A percentile compares a stretch with the other conserved stretches of the same genome.
Conservation (phyloP, 1,284 basidiomycete species). For the Tylopilus sp. region DNA sequence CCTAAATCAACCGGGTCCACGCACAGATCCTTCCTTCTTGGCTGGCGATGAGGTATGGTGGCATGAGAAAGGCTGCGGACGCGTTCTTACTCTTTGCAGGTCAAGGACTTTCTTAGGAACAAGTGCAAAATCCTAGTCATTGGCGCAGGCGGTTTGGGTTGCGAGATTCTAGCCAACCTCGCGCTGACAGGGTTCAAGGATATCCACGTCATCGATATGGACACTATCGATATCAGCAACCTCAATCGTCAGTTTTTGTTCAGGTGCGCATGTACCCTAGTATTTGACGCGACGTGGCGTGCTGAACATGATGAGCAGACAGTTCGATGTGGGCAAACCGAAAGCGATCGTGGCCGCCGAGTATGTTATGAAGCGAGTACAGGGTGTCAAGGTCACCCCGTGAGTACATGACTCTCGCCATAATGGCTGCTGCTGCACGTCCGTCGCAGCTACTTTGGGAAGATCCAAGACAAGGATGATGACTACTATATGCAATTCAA, state of each 20-base stretch:
- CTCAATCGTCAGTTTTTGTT: constrained; percentile 98
- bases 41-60: constrained; percentile 65
- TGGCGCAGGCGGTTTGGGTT: constrained; percentile 92
- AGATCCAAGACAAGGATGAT: constrained; percentile 97
- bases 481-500: constrained; percentile 98
- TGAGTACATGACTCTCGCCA: constrained; percentile 40
- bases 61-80: constrained; percentile 7
- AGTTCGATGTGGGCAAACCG: constrained; percentile 88
- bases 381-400: constrained; percentile 93
- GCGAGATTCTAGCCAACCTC: constrained; percentile 92
- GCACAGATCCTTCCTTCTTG: constrained; percentile 71
- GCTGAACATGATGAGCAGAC: constrained; percentile 42
- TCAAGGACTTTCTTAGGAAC: constrained; percentile 82
- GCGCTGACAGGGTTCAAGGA: constrained; percentile 94
- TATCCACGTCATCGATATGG: constrained; percentile 99
- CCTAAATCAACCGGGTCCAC: constrained; percentile 75
- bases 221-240: constrained; percentile 99
- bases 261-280: constrained; percentile 55
- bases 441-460: constrained; percentile 78
- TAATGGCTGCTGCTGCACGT: constrained; percentile 16
- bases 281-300: not conserved
- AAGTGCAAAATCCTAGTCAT: constrained; percentile 95
- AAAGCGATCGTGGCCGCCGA: constrained; percentile 95
- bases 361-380: constrained; percentile 93
- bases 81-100: constrained; percentile 43